Conservation (phyloP, 306 rosid genomes). For the Inga laurina region DNA sequence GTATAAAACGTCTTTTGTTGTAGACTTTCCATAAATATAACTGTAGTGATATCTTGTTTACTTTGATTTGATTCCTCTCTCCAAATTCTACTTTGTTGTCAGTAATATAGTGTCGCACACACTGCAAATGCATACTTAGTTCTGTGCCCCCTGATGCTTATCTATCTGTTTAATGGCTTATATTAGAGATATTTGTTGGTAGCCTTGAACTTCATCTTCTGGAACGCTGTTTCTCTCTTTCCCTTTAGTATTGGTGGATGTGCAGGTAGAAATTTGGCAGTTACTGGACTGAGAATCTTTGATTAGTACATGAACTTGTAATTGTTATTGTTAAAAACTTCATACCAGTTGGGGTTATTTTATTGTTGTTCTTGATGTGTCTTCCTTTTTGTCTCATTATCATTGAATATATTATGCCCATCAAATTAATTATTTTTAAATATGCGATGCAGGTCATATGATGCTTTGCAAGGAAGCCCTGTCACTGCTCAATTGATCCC, state of each 20-base stretch:
- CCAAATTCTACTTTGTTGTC: slow-evolving; percentile 15
- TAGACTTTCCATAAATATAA: background rate
- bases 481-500: slow-evolving; percentile 64
- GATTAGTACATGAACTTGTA: slow-evolving; percentile 25
- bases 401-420: slow-evolving; percentile 16
- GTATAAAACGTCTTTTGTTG: background rate
- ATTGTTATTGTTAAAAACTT: slow-evolving; percentile 11
- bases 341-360: slow-evolving; percentile 21
- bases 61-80: slow-evolving; percentile 21
- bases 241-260: slow-evolving; percentile 15
- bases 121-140: slow-evolving; percentile 22
- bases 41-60: slow-evolving; percentile 6
- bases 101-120: slow-evolving; percentile 4
- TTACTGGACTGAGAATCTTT: slow-evolving; percentile 20
- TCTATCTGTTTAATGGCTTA: slow-evolving; percentile 27
- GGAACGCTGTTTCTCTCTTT: slow-evolving; percentile 20
- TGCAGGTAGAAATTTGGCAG: slow-evolving; percentile 22
- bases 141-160: background rate
- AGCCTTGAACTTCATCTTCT: slow-evolving; percentile 14
- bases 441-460: slow-evolving; percentile 61
- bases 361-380: slow-evolving; percentile 5
- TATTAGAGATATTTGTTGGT: slow-evolving; percentile 22
- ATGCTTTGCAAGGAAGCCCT: slow-evolving; percentile 61
- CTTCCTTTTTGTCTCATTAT: background rate
- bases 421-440: slow-evolving; percentile 17